Evolutionary conservation across 352 stramenopile species (phyloP), one percentile per base, ranked within the genome.

Genomic region (Plasmopara muralis): DNA sequence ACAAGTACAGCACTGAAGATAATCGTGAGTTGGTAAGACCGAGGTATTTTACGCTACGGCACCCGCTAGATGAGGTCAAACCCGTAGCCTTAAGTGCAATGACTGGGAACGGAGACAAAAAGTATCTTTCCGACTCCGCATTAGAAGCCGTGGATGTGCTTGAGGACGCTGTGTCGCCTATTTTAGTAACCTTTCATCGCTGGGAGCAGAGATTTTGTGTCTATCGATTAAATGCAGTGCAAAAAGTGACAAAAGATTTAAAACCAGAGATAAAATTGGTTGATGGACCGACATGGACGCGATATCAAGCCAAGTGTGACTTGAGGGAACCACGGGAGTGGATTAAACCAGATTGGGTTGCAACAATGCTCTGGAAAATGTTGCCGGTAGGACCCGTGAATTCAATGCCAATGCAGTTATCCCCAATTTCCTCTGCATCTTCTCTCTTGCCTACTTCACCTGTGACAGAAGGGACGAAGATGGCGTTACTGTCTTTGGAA

Each of bases 21-120:
- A 66, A 54, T 20, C 43, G 53, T 6, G 20, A 49, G 8, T 20
- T 58, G 7, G 35, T 54, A 1, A 74, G 65, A 29, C 79, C 82
- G 8, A 64, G 74, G 10, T 86, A 83, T 49, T 93, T 93, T 53
- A 88, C 79, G 28, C 66, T 93, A 3, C 47, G 67, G 30, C 75
- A 87, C 44, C 82, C 82, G 25, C 68, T 93, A 15, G 77, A 89
- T 33, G 82, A 93, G 47, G 71, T 90, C 31, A 87, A 85, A 49
- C 82, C 82, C 2, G 62, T 89, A 16, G 74, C 75, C 0, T 72
- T 49, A n/a, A 49, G 16, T 13, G 35, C 16, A 10, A 25, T 33
- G 15, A 38, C 15, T 40, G 49, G 18, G 16, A 59, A 44, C 20
- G 37, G 16, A 16, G 50, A 52, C 9, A 43, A 57, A 5, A 46